Percentiles rank a stretch among this genome's conserved stretches.
Conservation (phyloP, 306 rosid genomes). For the Vicia villosa region DNA sequence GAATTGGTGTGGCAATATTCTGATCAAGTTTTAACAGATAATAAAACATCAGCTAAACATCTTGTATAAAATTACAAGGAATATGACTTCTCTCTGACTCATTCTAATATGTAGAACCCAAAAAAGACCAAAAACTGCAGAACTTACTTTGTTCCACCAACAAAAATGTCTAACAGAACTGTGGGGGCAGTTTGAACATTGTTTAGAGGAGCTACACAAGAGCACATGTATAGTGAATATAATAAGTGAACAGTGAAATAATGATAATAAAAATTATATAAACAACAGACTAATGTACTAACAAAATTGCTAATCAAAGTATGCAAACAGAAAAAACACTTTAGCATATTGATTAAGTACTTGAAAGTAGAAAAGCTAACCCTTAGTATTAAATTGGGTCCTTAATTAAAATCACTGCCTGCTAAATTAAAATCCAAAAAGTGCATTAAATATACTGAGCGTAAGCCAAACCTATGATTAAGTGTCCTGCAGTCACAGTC, state of each 20-base stretch:
- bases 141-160: slow-evolving; percentile 96
- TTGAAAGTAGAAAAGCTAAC: background rate
- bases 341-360: slow-evolving; percentile 2
- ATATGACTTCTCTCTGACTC: slow-evolving; percentile 1
- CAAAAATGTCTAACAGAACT: slow-evolving; percentile 84
- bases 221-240: slow-evolving; percentile 27
- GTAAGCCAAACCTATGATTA: slow-evolving; percentile 71
- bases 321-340: background rate
- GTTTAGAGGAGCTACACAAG: slow-evolving; percentile 54
- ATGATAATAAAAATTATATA: background rate
- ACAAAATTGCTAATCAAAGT: background rate
- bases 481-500: slow-evolving; percentile 90
- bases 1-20: slow-evolving; percentile 74
- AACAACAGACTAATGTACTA: slow-evolving; percentile 16
- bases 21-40: slow-evolving; percentile 42
- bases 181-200: slow-evolving; percentile 73
- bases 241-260: slow-evolving; percentile 21
- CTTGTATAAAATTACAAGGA: slow-evolving; percentile 13
- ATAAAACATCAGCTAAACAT: background rate
- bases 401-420: background rate
- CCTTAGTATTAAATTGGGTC: slow-evolving; percentile 1
- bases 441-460: slow-evolving; percentile 5
- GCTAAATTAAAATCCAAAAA: slow-evolving; percentile 14
- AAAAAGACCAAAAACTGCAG: slow-evolving; percentile 37
- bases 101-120: slow-evolving; percentile 6